phyloP scores from a whole-genome alignment of 306 rosid genomes.

The Datisca glomerata region DNA sequence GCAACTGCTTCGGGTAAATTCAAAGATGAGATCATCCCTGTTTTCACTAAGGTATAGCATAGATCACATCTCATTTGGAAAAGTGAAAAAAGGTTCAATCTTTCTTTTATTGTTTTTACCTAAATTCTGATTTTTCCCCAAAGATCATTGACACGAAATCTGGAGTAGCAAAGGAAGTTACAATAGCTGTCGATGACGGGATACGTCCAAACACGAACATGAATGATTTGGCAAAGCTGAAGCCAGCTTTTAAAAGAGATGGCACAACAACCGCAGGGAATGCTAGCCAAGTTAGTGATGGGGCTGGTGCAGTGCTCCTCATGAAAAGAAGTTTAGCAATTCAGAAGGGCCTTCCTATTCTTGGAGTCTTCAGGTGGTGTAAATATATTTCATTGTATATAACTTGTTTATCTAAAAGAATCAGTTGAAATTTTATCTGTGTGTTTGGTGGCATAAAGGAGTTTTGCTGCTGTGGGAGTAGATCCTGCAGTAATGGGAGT shows the following conservation, averaged over 20 bases:
- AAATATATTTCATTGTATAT: background rate
- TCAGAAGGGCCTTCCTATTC: constrained; percentile 73
- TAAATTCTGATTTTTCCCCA: constrained; percentile 10
- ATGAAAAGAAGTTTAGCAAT: constrained; percentile 79
- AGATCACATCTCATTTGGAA: too few relatives aligned
- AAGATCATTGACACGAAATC: constrained; percentile 82
- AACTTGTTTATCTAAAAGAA: background rate
- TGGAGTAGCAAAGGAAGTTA: constrained; percentile 53
- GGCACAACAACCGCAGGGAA: constrained; percentile 97
- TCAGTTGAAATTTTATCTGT: constrained; percentile 6
- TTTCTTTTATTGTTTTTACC: constrained; percentile 5
- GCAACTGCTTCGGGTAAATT: constrained; percentile 76
- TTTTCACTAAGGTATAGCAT: constrained; percentile 77
- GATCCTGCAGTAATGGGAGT: constrained; percentile 93
- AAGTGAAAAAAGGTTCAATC: background rate
- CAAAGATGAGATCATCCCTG: constrained; percentile 82
- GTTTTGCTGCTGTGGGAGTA: constrained; percentile 84
- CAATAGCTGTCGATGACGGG: constrained; percentile 72
- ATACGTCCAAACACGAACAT: constrained; percentile 53
- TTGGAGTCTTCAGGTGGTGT: constrained; percentile 86
- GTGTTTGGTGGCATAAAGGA: too few relatives aligned
- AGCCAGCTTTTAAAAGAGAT: constrained; percentile 66
- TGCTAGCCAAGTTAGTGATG: constrained; percentile 90
- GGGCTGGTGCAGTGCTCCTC: constrained; percentile 91
- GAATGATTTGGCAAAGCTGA: constrained; percentile 58